A percentile compares a stretch with the other conserved stretches of the same genome.
These are phyloP conservation scores for Leccinum subrobustum DNA, from an alignment of 1,284 basidiomycete genomes.

Conservation along the genomic window DNA sequence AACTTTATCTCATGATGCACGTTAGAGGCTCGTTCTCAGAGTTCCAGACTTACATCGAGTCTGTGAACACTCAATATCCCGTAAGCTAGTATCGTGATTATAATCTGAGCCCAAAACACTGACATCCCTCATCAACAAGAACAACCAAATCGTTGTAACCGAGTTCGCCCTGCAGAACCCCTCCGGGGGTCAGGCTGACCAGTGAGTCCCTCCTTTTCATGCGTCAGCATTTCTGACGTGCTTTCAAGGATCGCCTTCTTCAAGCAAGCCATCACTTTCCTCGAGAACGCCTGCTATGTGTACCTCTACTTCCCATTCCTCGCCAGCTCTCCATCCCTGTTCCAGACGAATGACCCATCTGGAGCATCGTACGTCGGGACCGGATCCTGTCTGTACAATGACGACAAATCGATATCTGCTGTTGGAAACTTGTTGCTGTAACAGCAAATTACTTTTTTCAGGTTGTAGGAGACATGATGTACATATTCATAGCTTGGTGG, in stretches of 20 bases:
- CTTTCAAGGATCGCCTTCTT: conserved; percentile 33
- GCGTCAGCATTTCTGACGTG: conserved; percentile 2
- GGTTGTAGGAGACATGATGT: neutral
- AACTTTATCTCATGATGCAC: conserved; percentile 4
- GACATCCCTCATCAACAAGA: conserved; percentile 9
- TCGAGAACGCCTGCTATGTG: conserved; percentile 32
- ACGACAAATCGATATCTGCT: neutral
- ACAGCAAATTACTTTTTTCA: neutral
- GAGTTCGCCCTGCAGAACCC: conserved; percentile 36
- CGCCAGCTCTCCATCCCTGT: conserved; percentile 28
- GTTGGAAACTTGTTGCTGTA: neutral
- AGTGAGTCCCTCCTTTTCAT: conserved; percentile 23
- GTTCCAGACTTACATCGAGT: conserved; percentile 30
- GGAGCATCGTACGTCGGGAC: conserved; percentile 8
- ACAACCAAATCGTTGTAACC: conserved; percentile 23
- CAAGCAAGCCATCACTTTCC: conserved; percentile 31
- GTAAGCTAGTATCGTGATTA: conserved; percentile 12
- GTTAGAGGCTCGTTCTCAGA: conserved; percentile 23
- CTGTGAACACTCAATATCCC: conserved; percentile 32
- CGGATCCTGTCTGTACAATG: neutral
- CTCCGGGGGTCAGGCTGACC: conserved; percentile 32
- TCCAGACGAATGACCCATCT: conserved; percentile 12
- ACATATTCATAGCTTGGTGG: neutral
- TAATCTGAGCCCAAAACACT: conserved; percentile 1
- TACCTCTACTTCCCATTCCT: conserved; percentile 39